Evolutionary conservation across 2,329 filamentous ascomycete species (phyloP), one percentile per base, ranked within the genome.

Genomic region (Hypoxylon sp.): DNA sequence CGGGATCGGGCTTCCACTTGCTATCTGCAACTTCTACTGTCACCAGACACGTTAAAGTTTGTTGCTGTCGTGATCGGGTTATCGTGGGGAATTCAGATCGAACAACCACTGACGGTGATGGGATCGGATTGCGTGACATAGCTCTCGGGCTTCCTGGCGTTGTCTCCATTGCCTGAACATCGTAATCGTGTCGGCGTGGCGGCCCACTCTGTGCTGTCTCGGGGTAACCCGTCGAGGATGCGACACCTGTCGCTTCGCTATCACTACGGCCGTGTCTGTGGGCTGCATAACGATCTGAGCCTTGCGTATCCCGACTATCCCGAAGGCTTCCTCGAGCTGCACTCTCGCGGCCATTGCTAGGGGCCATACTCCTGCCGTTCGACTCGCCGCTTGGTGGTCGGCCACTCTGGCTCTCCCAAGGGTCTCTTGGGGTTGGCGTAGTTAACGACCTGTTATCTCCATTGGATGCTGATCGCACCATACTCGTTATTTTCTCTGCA

Each of bases 61-160:
- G 94, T 70, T 97, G 94, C 68, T 96, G 91, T 40, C 92, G 88
- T 13, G 92, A 97, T 59, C 91, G 83, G 71, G 81, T 97, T 65
- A 99, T 82, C 1, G 94, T 97, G 0, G 94, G 94, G 67, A 97
- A 99, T 72, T 99, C 94, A 68, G 93, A 97, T 51, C 93, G 89
- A 36, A 99, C 89, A 0, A 90, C 96, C n/a, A 99, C 91, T 0
- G 84, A 89, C 0, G 94, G 94, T 4, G 91, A 78, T 1, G 94
- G 92, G 51, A 97, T 97, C 0, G 91, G 91, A 62, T 96, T 96
- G 63, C 88, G 89, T 7, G 85, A 80, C 13, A 88, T 80, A 4
- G 80, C 74, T 26, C 88, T 86, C 4, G 91, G 89, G 71, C 86
- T 91, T 58, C 83, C 82, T 12, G 95, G 79, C 23, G 86, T 88